A percentile compares a stretch with the other conserved stretches of the same genome.
These are phyloP conservation scores for Nitzschia sp. DNA, from an alignment of 108 stramenopile genomes.

Conservation along the genomic window DNA sequence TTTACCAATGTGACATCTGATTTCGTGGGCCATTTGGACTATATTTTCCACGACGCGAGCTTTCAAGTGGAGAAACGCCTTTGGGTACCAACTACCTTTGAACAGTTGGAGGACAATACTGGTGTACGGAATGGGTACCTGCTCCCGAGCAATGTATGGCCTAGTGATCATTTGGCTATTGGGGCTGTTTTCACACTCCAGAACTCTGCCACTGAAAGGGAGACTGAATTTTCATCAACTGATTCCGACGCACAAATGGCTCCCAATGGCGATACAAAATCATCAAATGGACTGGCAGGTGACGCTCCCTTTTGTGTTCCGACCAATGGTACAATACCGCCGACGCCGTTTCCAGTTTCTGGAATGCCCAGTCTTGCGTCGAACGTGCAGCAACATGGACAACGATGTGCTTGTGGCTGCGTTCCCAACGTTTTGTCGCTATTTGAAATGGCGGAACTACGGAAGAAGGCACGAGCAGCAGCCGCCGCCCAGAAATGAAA, in stretches of 20 bases:
- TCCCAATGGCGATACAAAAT: too few relatives aligned
- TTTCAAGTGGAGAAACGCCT: slow-evolving; percentile 52
- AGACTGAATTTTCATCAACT: too few relatives aligned
- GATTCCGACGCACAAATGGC: too few relatives aligned
- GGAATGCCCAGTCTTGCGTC: neutral
- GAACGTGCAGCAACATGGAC: slow-evolving; percentile 10
- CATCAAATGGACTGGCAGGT: too few relatives aligned
- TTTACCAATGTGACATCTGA: slow-evolving; percentile 87
- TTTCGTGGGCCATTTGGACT: slow-evolving; percentile 83
- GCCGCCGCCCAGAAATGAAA: neutral
- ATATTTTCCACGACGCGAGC: slow-evolving; percentile 59
- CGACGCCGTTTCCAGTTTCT: slow-evolving; percentile 4
- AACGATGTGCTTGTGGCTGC: slow-evolving; percentile 71
- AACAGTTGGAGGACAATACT: slow-evolving; percentile 47
- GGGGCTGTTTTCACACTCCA: slow-evolving; percentile 51
- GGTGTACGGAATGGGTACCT: slow-evolving; percentile 63
- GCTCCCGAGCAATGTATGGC: slow-evolving; percentile 79
- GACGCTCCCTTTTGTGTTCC: neutral
- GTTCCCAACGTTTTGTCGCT: slow-evolving; percentile 66
- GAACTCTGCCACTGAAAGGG: too few relatives aligned
- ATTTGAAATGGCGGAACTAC: slow-evolving; percentile 84
- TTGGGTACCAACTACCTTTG: slow-evolving; percentile 62
- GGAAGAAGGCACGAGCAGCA: slow-evolving; percentile 45
- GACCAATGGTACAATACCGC: neutral
- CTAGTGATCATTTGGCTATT: slow-evolving; percentile 85